Base-by-base conservation (phyloP, 1,284 basidiomycete species). In the Ceratobasidium sp. region DNA sequence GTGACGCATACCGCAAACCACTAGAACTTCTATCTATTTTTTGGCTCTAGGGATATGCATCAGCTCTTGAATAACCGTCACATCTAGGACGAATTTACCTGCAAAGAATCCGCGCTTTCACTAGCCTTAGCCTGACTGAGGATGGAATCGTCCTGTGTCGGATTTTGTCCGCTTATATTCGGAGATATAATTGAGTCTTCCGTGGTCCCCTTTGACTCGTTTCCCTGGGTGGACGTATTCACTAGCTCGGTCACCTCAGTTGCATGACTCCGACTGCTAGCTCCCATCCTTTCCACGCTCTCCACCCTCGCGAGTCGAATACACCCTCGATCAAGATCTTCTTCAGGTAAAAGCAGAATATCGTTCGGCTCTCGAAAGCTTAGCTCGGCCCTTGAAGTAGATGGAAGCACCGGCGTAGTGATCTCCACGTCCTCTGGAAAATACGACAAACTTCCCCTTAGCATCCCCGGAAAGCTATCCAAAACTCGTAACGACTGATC, bases 141-240 rank as follows among this genome's bases (percentile, higher is more conserved):
- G 44, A 62, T 73, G 6, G 70, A 62, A 38, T 62, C 70, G 1
- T 48, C 57, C n/a, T 48, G 38, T 12, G 33, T 28, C 42, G 54
- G 44, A 23, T 44, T 74, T n/a, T 64, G 57, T 28, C 33, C 46
- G n/a, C 61, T 74, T 17, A 52, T 7, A 38, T 64, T 38, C 5
- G 71, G 71, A 12, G 61, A 65, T 13, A 65, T 23, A 23, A 74
- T 74, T 44, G 71, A 74, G 23, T 74, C 71, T 48, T 65, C 71
- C 3, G 48, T 42, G 2, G 61, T 44, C 15, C 40, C 61, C 20
- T 44, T 38, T 42, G 61, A 64, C 23, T 17, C 61, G 23, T 46
- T 64, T 9, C 61, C 61, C 12, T 44, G 61, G 20, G 42, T 44
- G 20, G 20, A n/a, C 40, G n/a, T n/a, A 20, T 44, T 64, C 17